These are phyloP conservation scores for Penicillium angulare DNA, from an alignment of 495 filamentous ascomycete species.

Conservation along the genomic window DNA sequence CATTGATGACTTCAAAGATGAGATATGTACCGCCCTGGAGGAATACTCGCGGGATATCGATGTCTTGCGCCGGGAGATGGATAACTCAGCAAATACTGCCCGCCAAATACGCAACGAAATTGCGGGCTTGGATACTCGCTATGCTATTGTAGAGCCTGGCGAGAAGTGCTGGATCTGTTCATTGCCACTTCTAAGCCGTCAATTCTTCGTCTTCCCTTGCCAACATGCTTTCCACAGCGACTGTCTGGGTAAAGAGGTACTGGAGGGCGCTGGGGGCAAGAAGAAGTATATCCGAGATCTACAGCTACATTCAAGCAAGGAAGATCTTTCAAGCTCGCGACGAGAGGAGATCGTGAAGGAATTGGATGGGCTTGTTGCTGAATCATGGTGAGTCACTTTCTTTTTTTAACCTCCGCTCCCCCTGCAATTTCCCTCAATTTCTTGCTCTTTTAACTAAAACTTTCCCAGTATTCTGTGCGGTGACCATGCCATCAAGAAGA, in stretches of 20 bases:
- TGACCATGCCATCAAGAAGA: conserved; percentile 87
- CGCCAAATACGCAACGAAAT: conserved; percentile 87
- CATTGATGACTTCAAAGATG: conserved; percentile 98
- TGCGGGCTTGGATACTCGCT: conserved; percentile 75
- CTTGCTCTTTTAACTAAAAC: conserved; percentile 18
- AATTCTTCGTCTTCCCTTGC: conserved; percentile 98
- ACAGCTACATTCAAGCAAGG: conserved; percentile 74
- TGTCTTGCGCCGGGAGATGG: conserved; percentile 89
- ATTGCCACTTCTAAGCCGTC: conserved; percentile 77
- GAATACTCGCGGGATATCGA: conserved; percentile 90
- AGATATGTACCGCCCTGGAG: conserved; percentile 91
- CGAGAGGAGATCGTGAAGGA: conserved; percentile 85
- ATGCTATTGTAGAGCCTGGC: conserved; percentile 95
- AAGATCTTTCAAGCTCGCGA: conserved; percentile 58
- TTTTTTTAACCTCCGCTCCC: not conserved
- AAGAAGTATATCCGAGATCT: conserved; percentile 79
- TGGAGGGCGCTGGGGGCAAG: conserved; percentile 71
- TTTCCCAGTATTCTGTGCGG: conserved; percentile 70
- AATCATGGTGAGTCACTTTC: conserved; percentile 62
- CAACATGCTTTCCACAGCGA: conserved; percentile 97
- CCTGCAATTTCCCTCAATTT: too few relatives aligned
- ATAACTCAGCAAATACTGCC: conserved; percentile 83
- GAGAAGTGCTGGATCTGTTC: conserved; percentile 89
- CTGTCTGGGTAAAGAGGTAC: conserved; percentile 79
- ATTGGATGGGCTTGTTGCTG: conserved; percentile 81